Base-by-base conservation (phyloP, 2,329 filamentous ascomycete species). In the Verticillium klebahnii region DNA sequence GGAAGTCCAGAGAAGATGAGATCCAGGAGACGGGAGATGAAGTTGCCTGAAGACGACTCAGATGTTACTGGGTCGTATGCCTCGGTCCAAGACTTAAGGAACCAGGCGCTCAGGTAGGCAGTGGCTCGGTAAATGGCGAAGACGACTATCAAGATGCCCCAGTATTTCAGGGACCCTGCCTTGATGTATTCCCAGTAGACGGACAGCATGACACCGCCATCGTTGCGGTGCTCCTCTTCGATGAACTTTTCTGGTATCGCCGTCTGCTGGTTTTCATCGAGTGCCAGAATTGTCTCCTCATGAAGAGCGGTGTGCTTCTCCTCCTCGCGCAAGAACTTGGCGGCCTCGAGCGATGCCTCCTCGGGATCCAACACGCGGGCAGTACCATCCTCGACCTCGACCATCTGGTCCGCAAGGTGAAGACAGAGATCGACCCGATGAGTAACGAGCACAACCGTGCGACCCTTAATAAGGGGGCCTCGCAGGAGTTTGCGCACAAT, bases 181-280 rank as follows among this genome's bases (percentile, higher is more conserved):
- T 87, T 90, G 75, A 96, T 87, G 67, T 96, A 97, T 65, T 88
- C 86, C 87, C 90, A 92, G 70, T 96, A 97, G 0, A 96, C 88
- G 7, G 82, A 82, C 12, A 86, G 77, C 68, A 93, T 85, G 1
- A 97, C 90, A 1, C 90, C 87, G 19, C 93, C 92, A 63, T 91
- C 84, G 0, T 85, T 88, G 57, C 91, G 83, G 66, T 88, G 80
- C 71, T 95, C 91, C 36, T 93, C 90, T 69, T 93, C 88, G 56
- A 93, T 88, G 69, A 94, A 93, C 68, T 92, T 92, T 36, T 89
- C 87, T 0, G 89, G 87, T 14, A 87, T 77, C 0, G 85, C 85
- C 11, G 74, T 74, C 15, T 79, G 75, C 19, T 80, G 73, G 19
- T 79, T 77, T 6, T 80, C 72, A 1, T 72, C 69, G 1, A 66